Evolutionary conservation across 225 moss, liverwort and hornwort species (phyloP), one percentile per base, ranked within the genome.

Genomic region (Pseudoscleropodium purum): DNA sequence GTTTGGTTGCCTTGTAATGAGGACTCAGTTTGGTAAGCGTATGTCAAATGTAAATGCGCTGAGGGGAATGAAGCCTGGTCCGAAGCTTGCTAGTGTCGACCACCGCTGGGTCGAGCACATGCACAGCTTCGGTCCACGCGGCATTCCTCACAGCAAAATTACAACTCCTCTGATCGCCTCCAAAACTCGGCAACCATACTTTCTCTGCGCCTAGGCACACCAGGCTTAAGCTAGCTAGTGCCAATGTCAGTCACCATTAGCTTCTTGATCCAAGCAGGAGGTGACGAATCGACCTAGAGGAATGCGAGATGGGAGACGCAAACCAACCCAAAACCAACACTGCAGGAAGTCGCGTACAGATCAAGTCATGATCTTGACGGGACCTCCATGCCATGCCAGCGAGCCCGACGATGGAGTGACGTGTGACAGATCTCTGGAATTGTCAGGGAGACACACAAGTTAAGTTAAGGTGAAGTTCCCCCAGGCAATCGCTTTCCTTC

Each of bases 31-130:
- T 61, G 64, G 63, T 51, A 59, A 75, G 52, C 36, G 15, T 8
- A 61, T 51, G 69, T 47, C 75, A 87, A 89, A 89, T 93, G 94
- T 91, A 93, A 91, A 93, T 91, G 87, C 60, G 91, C 93, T 94
- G 94, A 94, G 92, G 94, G 94, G 94, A 94, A 94, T 94, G 94
- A 94, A 94, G 94, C 94, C 94, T 94, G 94, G 94, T 94, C 94
- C 94, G 93, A 94, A 92, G 92, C 90, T 66, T 87, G 75, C 33
- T 56, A 74, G 41, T 85, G 83, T 83, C 73, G 57, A 59, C 87
- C 88, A 85, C 90, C 9, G 25, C 10, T 0, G 41, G 31, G 68
- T 29, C 82, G 76, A 89, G 66, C 74, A 77, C 90, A 83, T 37
- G 49, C 62, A 62, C 24, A 82, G 84, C 89, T 93, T 92, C 94